A percentile compares a stretch with the other conserved stretches of the same genome.
Conservation (phyloP, 768 basidiomycete species). For the Coprinellus aureogranulatus region DNA sequence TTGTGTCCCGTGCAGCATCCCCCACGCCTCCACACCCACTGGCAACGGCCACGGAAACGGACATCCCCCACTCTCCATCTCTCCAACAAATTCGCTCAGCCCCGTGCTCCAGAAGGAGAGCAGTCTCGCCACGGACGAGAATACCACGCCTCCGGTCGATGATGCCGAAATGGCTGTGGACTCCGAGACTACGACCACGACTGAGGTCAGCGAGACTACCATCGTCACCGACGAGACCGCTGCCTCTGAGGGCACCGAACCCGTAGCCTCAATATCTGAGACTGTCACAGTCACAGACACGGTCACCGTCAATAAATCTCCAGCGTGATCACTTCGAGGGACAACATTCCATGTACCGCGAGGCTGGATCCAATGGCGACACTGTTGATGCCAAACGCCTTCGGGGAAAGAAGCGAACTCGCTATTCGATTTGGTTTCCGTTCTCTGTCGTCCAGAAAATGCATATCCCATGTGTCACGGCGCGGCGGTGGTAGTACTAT, state of each 20-base stretch:
- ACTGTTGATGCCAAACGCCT: not conserved
- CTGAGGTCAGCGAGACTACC: not conserved
- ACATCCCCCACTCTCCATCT: slow-evolving; percentile 63
- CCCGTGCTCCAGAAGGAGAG: slow-evolving; percentile 62
- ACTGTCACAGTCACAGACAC: not conserved
- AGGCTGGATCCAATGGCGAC: not conserved
- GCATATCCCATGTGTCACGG: not conserved
- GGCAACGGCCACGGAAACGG: slow-evolving; percentile 43
- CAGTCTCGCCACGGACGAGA: slow-evolving; percentile 41
- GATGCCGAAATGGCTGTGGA: not conserved
- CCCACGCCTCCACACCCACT: slow-evolving; percentile 76
- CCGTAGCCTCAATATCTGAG: not conserved
- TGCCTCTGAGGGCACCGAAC: not conserved
- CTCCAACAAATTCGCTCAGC: slow-evolving; percentile 69
- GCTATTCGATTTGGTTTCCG: not conserved
- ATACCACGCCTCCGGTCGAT: slow-evolving; percentile 26
- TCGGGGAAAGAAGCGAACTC: not conserved
- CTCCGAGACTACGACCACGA: not conserved
- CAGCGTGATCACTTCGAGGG: not conserved
- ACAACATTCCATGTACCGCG: not conserved
- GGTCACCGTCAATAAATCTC: not conserved
- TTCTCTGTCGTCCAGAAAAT: slow-evolving; percentile 5
- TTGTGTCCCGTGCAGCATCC: slow-evolving; percentile 58
- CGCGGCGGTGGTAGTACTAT: too few relatives aligned
- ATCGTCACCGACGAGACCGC: not conserved